Base-by-base conservation (phyloP, 306 rosid species). In the Sechiopsis laciniata region DNA sequence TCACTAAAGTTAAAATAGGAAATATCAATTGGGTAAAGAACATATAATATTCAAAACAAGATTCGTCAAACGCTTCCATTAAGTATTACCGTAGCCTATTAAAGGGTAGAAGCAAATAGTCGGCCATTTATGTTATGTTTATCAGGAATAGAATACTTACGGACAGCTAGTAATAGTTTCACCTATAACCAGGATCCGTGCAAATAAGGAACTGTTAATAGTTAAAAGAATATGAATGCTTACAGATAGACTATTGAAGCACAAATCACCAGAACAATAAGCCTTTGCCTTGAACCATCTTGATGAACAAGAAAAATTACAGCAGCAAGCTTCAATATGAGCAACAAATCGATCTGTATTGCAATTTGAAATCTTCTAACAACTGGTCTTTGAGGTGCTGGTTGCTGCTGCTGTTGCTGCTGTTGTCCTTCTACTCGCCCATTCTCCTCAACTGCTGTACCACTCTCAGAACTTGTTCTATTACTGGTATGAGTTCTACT, bases 201-300 rank as follows among this genome's bases (percentile, higher is more conserved):
- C 73, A 67, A 46, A 20, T 46, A 68, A 21, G 42, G 20, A 70
- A 70, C 45, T 70, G 52, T 48, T 12, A 53, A 53, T 19, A 40
- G 54, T 51, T 45, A 70, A 20, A 24, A 32, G 15, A 2, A 56
- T 22, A 20, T 1, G 55, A 55, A 74, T 42, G 82, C 97, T 94
- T 83, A 94, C 99, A 94, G 80, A 78, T 94, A 94, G 74, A 94
- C 86, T 59, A 91, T 57, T 68, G 88, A 80, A 77, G 99, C 99
- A 59, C 83, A 88, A 22, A 94, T 80, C 80, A 94, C 92, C 12
- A 94, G 97, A 65, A 86, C 84, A 80, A 77, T 32, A 76, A 91
- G 94, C 90, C 96, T 89, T 80, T 94, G 97, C 77, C 91, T 86
- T 21, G 99, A 94, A 61, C 97, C 99, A 80, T 94, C 97, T 91